Evolutionary conservation across 257 asterid species (phyloP).

Genomic region (Jaltomata sinuosa): DNA sequence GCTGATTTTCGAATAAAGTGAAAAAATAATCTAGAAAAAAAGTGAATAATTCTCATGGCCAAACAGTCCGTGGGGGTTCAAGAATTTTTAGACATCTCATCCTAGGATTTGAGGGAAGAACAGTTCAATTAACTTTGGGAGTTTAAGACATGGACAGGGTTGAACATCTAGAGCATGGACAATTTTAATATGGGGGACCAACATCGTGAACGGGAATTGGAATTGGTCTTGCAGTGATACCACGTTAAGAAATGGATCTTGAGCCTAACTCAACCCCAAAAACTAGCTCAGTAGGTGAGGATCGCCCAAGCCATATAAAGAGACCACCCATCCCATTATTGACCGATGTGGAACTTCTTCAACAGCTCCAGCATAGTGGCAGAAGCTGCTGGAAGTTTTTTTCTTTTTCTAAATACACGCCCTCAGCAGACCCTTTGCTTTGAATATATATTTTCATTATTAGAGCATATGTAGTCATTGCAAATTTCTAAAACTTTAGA

Average conservation of each 20-base stretch:
- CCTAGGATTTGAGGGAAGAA: background rate
- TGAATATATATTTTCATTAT: background rate
- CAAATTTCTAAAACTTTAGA: background rate
- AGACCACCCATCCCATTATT: background rate
- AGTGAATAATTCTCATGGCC: too few relatives aligned
- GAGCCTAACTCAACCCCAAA: background rate
- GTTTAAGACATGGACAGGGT: background rate
- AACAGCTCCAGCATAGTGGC: background rate
- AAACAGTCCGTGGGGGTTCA: too few relatives aligned
- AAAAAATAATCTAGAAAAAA: too few relatives aligned
- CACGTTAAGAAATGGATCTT: background rate
- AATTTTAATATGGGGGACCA: background rate
- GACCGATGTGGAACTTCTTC: background rate
- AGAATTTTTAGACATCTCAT: background rate
- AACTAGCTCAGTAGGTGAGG: background rate
- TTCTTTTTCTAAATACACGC: background rate
- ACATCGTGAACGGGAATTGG: background rate
- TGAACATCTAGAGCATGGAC: background rate
- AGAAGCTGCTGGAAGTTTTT: background rate
- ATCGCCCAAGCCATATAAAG: background rate
- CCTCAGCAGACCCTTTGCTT: background rate
- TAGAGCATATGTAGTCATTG: background rate
- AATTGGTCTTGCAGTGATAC: background rate
- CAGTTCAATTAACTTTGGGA: background rate
- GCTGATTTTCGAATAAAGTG: too few relatives aligned